These are phyloP conservation scores for Bruguiera parviflora DNA, from an alignment of 345 rosid genomes.

Conservation along the genomic window DNA sequence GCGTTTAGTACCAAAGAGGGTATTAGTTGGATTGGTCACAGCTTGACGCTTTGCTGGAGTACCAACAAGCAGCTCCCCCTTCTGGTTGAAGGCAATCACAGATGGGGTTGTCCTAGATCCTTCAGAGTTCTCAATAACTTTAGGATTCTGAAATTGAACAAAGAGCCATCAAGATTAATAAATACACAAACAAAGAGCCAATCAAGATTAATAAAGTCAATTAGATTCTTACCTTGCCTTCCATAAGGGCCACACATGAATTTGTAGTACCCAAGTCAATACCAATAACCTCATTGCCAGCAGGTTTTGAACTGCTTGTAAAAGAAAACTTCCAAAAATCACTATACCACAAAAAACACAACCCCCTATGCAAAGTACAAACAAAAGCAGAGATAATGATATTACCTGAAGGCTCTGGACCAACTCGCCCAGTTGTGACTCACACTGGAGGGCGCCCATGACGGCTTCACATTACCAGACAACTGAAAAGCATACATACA, in stretches of 20 bases:
- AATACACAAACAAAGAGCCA: background rate
- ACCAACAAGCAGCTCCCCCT: constrained; percentile 77
- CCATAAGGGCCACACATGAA: constrained; percentile 28
- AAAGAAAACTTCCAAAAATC: background rate
- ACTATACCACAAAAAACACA: background rate
- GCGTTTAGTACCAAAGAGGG: constrained; percentile 75
- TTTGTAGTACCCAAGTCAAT: constrained; percentile 31
- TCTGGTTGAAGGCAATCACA: constrained; percentile 72
- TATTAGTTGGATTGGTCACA: constrained; percentile 81
- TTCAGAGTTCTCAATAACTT: constrained; percentile 87
- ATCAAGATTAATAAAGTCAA: background rate
- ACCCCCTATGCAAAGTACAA: background rate
- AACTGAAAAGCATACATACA: constrained; percentile 37
- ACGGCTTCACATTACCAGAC: constrained; percentile 43
- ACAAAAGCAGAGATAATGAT: background rate
- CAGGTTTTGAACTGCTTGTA: constrained; percentile 18
- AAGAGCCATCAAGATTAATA: background rate
- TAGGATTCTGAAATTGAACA: constrained; percentile 49
- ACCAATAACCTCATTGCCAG: constrained; percentile 26
- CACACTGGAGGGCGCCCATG: constrained; percentile 35
- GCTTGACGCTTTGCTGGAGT: constrained; percentile 96
- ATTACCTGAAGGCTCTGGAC: constrained; percentile 79
- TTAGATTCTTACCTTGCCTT: constrained; percentile 18
- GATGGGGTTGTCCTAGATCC: constrained; percentile 95
- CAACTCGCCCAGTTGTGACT: constrained; percentile 50